Percentiles rank a stretch among this genome's conserved stretches.
These are phyloP conservation scores for Calocybe cyanea DNA, from an alignment of 768 basidiomycete species.

Conservation along the genomic window DNA sequence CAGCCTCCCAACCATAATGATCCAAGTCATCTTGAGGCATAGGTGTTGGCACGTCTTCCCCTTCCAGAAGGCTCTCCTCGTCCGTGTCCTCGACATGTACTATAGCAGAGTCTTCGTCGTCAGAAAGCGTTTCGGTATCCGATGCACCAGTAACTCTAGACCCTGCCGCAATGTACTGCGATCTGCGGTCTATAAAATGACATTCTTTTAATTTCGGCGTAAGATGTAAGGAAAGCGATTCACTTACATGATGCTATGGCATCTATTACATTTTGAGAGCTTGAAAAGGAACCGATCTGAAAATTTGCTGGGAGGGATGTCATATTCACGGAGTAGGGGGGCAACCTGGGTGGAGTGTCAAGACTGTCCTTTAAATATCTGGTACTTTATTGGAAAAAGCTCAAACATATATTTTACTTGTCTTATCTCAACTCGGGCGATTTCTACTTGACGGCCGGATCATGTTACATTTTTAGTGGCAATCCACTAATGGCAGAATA, in stretches of 20 bases:
- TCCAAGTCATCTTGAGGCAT: conserved; percentile 12
- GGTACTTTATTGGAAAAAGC: too few species aligned
- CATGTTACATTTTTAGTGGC: too few species aligned
- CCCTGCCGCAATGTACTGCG: conserved; percentile 62
- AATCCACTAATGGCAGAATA: background rate
- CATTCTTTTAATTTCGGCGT: background rate
- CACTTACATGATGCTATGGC: conserved; percentile 59
- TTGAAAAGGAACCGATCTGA: conserved; percentile 44
- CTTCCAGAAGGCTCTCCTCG: conserved; percentile 22
- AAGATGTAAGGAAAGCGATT: background rate
- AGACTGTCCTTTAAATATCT: too few species aligned
- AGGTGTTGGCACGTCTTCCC: conserved; percentile 9
- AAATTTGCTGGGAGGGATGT: conserved; percentile 44
- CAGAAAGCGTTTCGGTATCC: conserved; percentile 32
- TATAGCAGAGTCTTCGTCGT: conserved; percentile 34
- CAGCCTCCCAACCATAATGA: conserved; percentile 20
- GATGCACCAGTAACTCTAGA: conserved; percentile 51
- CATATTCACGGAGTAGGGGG: conserved; percentile 23
- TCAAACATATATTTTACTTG: background rate
- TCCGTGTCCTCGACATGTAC: conserved; percentile 11
- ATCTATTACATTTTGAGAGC: conserved; percentile 46
- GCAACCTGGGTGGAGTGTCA: too few species aligned
- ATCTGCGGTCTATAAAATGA: conserved; percentile 51
- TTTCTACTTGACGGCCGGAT: too few species aligned
- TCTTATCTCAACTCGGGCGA: too few species aligned